Conservation (phyloP, 2,329 filamentous ascomycete genomes). For the Fonsecaea erecta region DNA sequence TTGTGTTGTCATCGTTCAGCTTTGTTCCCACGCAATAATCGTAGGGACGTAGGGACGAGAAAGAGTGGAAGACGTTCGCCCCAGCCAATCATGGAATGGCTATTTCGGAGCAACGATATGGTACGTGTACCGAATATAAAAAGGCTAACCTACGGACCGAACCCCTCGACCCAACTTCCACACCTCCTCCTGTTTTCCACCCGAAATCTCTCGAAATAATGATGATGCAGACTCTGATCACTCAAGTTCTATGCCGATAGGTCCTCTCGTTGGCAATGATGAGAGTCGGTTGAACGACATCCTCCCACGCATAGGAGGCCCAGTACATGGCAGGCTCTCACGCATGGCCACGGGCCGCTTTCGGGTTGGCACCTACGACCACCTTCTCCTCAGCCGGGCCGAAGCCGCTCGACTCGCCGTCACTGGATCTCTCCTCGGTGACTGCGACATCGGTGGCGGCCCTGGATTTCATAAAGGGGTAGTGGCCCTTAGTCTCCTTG, state of each 20-base stretch:
- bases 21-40: not conserved
- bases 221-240: not conserved
- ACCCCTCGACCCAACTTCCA: not conserved
- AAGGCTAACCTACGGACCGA: not conserved
- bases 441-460: constrained; percentile 7
- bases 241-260: not conserved
- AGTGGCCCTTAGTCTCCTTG: constrained; percentile 56
- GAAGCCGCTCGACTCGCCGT: constrained; percentile 23
- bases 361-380: constrained; percentile 30
- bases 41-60: no score
- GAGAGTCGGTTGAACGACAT: not conserved
- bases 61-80: not conserved
- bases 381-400: constrained; percentile 30
- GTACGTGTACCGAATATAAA: not conserved
- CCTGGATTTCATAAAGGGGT: constrained; percentile 32
- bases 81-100: not conserved
- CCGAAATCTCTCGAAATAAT: not conserved
- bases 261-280: not conserved
- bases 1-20: not conserved
- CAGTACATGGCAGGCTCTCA: no score
- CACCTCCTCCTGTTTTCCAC: not conserved
- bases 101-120: not conserved
- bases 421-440: constrained; percentile 10
- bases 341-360: constrained; percentile 8
- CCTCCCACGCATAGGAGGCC: no score